A percentile compares a stretch with the other conserved stretches of the same genome.
These are phyloP conservation scores for Magnaporthiopsis incrustans DNA, from an alignment of 2,329 filamentous ascomycete species.

Conservation along the genomic window DNA sequence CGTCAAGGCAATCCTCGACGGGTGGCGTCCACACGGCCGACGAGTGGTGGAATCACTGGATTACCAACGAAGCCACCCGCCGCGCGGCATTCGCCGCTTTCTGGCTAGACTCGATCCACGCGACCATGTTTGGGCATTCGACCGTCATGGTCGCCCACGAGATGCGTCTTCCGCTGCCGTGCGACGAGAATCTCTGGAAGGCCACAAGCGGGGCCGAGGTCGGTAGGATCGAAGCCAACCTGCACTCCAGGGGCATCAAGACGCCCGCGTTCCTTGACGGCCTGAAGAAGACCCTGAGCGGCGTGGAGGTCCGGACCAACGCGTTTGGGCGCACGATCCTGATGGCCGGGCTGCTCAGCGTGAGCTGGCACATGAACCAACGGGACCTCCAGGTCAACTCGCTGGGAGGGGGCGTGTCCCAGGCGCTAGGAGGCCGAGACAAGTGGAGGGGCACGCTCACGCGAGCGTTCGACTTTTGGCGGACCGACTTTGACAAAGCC, in stretches of 20 bases:
- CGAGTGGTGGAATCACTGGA: constrained; percentile 95
- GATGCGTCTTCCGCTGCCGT: constrained; percentile 83
- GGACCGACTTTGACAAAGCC: constrained; percentile 79
- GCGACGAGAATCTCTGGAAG: constrained; percentile 87
- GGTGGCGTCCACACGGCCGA: constrained; percentile 64
- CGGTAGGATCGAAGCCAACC: constrained; percentile 69
- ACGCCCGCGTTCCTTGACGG: constrained; percentile 84
- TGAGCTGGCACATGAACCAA: constrained; percentile 97
- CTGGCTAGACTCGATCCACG: constrained; percentile 89
- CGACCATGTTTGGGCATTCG: constrained; percentile 96
- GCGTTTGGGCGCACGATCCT: constrained; percentile 87
- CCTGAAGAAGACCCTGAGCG: constrained; percentile 79
- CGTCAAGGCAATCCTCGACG: constrained; percentile 53
- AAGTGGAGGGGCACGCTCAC: constrained; percentile 85
- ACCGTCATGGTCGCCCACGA: constrained; percentile 97
- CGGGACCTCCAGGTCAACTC: constrained; percentile 88
- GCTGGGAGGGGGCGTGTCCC: constrained; percentile 62
- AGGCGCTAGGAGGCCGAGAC: constrained; percentile 76
- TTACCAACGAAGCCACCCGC: constrained; percentile 83
- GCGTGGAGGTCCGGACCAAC: constrained; percentile 81
- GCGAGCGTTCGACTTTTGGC: constrained; percentile 89
- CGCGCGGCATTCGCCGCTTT: constrained; percentile 91
- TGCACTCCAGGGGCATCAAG: constrained; percentile 75
- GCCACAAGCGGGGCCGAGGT: constrained; percentile 85
- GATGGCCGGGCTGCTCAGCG: constrained; percentile 87